Evolutionary conservation across 2,329 filamentous ascomycete species (phyloP).

Genomic region (Phialophora verrucosa): DNA sequence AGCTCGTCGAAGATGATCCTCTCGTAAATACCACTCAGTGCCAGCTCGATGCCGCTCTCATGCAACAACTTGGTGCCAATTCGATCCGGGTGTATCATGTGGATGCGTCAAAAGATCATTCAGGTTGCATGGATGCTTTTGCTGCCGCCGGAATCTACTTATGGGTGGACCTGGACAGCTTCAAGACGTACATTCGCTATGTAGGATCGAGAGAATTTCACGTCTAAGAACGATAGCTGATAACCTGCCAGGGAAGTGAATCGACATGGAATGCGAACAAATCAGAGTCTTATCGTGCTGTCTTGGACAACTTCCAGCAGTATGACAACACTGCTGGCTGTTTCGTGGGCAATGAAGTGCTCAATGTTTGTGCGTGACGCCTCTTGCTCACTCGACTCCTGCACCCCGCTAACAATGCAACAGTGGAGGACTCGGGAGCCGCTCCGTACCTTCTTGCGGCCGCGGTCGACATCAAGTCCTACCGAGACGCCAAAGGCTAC

Average conservation of each 20-base stretch:
- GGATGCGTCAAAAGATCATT: conserved; percentile 71
- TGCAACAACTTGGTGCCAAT: conserved; percentile 81
- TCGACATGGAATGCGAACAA: conserved; percentile 77
- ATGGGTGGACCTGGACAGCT: conserved; percentile 75
- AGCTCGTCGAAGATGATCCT: conserved; percentile 71
- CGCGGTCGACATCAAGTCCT: conserved; percentile 79
- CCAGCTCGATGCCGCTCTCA: conserved; percentile 73
- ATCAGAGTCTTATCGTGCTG: conserved; percentile 68
- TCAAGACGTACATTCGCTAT: conserved; percentile 52
- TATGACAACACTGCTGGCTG: conserved; percentile 84
- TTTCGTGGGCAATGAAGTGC: conserved; percentile 86
- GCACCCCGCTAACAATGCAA: conserved; percentile 32
- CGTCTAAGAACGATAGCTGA: conserved; percentile 17
- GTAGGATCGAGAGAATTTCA: conserved; percentile 40
- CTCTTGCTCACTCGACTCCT: neutral
- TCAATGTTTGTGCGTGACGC: conserved; percentile 58
- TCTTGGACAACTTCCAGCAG: conserved; percentile 76
- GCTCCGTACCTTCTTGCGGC: conserved; percentile 86
- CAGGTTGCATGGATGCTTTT: conserved; percentile 80
- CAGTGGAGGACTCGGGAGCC: conserved; percentile 60
- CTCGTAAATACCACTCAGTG: conserved; percentile 78
- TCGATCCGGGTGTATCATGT: conserved; percentile 89
- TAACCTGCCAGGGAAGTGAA: conserved; percentile 50
- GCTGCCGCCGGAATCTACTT: conserved; percentile 81
- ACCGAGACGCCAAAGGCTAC: conserved; percentile 76